Conservation (phyloP, 257 asterid genomes). For the Solanum verrucosum region DNA sequence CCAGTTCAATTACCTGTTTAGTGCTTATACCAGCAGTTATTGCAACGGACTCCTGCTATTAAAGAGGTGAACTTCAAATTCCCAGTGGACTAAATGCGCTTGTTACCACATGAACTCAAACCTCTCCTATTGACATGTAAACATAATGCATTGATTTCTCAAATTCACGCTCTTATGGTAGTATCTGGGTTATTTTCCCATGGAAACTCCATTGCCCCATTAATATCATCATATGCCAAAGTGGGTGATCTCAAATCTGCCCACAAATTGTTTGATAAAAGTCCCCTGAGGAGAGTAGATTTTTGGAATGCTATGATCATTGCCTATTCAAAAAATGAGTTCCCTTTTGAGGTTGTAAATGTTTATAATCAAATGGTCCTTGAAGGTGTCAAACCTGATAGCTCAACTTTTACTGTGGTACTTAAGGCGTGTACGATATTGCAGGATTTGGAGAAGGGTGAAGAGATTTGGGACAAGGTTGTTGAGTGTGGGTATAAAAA, state of each 20-base stretch:
- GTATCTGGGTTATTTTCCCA: constrained; percentile 39
- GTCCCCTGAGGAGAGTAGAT: constrained; percentile 36
- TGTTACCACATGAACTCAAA: constrained; percentile 29
- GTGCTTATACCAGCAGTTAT: too few species aligned
- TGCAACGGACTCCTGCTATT: not conserved
- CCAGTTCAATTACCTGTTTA: not conserved
- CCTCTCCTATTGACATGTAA: constrained; percentile 23
- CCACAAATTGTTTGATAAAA: constrained; percentile 49
- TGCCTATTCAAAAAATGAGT: constrained; percentile 33
- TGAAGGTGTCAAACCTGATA: constrained; percentile 50
- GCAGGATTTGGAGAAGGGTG: constrained; percentile 47
- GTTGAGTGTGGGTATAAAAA: constrained; percentile 40
- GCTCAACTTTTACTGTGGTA: constrained; percentile 70
- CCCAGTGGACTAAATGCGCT: constrained; percentile 21
- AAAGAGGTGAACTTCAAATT: not conserved
- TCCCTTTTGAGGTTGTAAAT: constrained; percentile 23
- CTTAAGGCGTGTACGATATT: constrained; percentile 63
- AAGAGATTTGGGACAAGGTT: constrained; percentile 38
- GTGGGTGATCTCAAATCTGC: constrained; percentile 29
- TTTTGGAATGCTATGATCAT: constrained; percentile 69
- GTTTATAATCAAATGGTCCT: constrained; percentile 31
- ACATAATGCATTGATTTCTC: constrained; percentile 32
- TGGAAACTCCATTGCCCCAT: constrained; percentile 23
- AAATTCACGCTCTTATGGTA: constrained; percentile 36
- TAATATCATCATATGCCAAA: constrained; percentile 39